Conservation (phyloP, 2,329 filamentous ascomycete species). For the Neonectria sp. region DNA sequence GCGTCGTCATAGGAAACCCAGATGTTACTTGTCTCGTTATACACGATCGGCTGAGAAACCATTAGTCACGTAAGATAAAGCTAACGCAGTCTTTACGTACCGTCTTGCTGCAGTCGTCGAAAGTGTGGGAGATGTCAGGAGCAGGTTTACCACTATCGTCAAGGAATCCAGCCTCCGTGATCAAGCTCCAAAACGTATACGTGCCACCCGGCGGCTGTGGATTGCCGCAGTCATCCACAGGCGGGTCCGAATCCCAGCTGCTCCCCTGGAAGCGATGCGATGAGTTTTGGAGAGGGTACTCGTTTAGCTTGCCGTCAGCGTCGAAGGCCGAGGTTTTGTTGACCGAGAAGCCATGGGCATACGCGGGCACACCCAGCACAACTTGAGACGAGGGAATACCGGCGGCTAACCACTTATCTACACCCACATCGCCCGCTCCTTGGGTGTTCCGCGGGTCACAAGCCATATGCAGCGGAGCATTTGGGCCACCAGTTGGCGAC, state of each 20-base stretch:
- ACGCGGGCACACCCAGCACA: conserved; percentile 38
- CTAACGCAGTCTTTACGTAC: conserved; percentile 4
- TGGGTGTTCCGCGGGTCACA: conserved; percentile 40
- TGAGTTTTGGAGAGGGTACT: conserved; percentile 37
- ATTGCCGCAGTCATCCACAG: conserved; percentile 35
- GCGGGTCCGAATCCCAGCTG: conserved; percentile 39
- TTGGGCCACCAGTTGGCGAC: conserved; percentile 35
- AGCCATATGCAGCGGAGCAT: conserved; percentile 23
- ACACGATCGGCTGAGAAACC: conserved; percentile 30
- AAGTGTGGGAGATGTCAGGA: conserved; percentile 30
- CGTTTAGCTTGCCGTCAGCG: conserved; percentile 22
- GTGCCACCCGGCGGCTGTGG: conserved; percentile 35
- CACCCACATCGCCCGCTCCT: conserved; percentile 29
- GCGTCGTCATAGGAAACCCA: conserved; percentile 42
- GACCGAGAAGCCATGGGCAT: conserved; percentile 40
- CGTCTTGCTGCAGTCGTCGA: conserved; percentile 39
- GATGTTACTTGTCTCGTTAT: conserved; percentile 33
- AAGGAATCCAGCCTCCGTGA: conserved; percentile 36
- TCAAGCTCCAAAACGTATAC: conserved; percentile 43
- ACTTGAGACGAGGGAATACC: conserved; percentile 36
- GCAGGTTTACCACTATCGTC: conserved; percentile 33
- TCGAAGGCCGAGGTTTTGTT: conserved; percentile 31
- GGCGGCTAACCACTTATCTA: conserved; percentile 32
- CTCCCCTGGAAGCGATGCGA: conserved; percentile 42
- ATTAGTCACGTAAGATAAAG: background rate